Percentiles rank a stretch among this genome's conserved stretches.
These are phyloP conservation scores for Papiliotrema flavescens DNA, from an alignment of 1,284 basidiomycete species.

Conservation along the genomic window DNA sequence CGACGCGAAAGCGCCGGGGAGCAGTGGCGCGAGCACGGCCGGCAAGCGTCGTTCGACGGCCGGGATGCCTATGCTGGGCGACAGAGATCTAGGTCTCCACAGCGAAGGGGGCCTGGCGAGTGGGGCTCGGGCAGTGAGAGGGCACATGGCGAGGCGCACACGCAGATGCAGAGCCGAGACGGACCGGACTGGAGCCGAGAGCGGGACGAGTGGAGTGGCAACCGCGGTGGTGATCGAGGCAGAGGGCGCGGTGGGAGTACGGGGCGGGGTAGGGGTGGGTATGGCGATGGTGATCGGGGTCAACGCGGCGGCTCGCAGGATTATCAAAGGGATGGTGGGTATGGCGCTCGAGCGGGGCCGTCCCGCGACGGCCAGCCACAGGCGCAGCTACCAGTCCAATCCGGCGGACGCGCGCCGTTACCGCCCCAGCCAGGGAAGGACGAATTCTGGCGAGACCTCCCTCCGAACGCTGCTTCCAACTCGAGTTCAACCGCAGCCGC, in stretches of 20 bases:
- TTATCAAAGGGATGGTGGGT: not conserved
- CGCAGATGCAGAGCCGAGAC: not conserved
- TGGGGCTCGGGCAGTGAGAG: no score
- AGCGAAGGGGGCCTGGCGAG: not conserved
- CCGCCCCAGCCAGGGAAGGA: conserved; percentile 14
- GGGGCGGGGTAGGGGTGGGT: conserved; percentile 1
- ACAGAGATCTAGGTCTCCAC: not conserved
- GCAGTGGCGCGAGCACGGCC: no score
- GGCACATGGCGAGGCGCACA: not conserved
- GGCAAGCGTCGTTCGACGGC: no score
- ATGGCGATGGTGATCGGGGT: not conserved
- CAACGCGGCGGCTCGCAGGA: not conserved
- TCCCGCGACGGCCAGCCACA: no score
- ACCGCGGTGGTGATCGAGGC: not conserved
- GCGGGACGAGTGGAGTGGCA: not conserved
- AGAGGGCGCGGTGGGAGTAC: conserved; percentile 2
- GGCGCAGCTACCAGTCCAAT: no score
- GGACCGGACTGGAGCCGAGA: not conserved
- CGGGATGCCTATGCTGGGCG: not conserved
- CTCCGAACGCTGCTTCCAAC: not conserved
- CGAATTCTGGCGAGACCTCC: conserved; percentile 17
- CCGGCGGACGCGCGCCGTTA: conserved; percentile 7
- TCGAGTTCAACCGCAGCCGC: no score
- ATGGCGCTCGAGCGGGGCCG: not conserved
- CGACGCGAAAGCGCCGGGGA: no score